Evolutionary conservation across 495 filamentous ascomycete species (phyloP), one percentile per base, ranked within the genome.

Genomic region (Trichoderma asperelloides): DNA sequence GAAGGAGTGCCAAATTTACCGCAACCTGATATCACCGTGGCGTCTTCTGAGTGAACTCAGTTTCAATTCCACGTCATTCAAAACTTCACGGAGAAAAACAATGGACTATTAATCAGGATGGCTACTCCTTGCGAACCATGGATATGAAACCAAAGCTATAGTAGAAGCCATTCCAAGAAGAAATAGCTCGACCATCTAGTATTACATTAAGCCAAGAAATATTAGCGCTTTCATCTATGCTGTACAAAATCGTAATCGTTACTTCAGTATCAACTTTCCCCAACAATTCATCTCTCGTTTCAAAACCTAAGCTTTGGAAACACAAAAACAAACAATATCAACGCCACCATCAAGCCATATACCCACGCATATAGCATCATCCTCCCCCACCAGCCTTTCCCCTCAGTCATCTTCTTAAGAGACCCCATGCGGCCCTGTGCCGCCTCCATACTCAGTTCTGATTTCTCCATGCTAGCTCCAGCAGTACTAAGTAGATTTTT

Each of bases 311-410:
- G 76, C 82, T 96, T 97, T 13, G 93, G 93, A 71, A 89, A 77
- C 67, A 94, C 82, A 78, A 88, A 91, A 2, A 96, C 91, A 68
- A 97, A 75, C 73, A 91, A 68, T 18, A 96, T 76, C 2, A 91
- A 84, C 47, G 89, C 75, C 18, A 95, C 72, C 86, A 90, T 91
- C 70, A 96, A 69, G 64, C 86, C 91, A 65, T 87, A 88, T 62
- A 97, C 93, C 82, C 88, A 88, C 16, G 80, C 88, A 82, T 96
- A 96, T 64, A 96, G 79, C 82, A 91, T 80, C 80, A 96, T 85
- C 65, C 93, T 74, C 21, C 90, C 93, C 89, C 85, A 93, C 89
- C 88, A 94, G 1, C 93, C 93, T 73, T 88, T 86, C 12, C 92
- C 92, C 79, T 96, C 93, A 25, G 86, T 91, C 85, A 94, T 88